Percentiles rank a stretch among this genome's conserved stretches.
These are phyloP conservation scores for Volvariella surrecta DNA, from an alignment of 1,284 basidiomycete genomes.

Conservation along the genomic window DNA sequence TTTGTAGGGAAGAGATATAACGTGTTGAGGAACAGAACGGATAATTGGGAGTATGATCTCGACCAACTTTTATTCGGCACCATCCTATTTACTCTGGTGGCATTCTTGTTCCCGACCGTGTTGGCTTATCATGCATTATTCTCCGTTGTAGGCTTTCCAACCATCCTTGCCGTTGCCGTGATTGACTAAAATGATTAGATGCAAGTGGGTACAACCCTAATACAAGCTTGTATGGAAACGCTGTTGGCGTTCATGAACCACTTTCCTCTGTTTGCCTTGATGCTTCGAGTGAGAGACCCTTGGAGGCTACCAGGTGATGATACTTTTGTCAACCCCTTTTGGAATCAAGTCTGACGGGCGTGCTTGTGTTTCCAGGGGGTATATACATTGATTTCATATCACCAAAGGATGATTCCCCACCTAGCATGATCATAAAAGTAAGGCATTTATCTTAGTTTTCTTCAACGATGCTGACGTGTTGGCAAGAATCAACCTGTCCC, in stretches of 20 bases:
- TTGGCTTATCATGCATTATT: slow-evolving; percentile 82
- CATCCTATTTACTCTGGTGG: slow-evolving; percentile 86
- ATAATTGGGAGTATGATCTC: slow-evolving; percentile 86
- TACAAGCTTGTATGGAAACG: slow-evolving; percentile 57
- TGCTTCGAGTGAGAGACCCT: slow-evolving; percentile 84
- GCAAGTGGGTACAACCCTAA: slow-evolving; percentile 47
- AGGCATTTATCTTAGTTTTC: slow-evolving; percentile 8
- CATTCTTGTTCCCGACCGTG: slow-evolving; percentile 89
- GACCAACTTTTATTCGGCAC: slow-evolving; percentile 95
- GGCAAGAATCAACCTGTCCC: slow-evolving; percentile 34
- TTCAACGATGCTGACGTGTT: not conserved
- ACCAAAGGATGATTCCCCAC: slow-evolving; percentile 3
- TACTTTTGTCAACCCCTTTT: slow-evolving; percentile 7
- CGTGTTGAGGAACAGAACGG: slow-evolving; percentile 72
- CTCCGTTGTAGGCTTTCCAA: slow-evolving; percentile 49
- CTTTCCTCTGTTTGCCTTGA: slow-evolving; percentile 85
- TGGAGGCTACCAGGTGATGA: slow-evolving; percentile 67
- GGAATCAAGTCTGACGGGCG: not conserved
- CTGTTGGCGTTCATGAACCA: slow-evolving; percentile 76
- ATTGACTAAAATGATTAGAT: slow-evolving; percentile 31
- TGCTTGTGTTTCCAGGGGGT: slow-evolving; percentile 20
- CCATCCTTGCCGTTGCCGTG: not conserved
- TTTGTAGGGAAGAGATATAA: slow-evolving; percentile 81
- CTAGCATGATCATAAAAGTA: slow-evolving; percentile 21
- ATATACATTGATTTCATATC: slow-evolving; percentile 21